Conservation (phyloP, 305 asterid genomes). For the Fraxinus platypoda region DNA sequence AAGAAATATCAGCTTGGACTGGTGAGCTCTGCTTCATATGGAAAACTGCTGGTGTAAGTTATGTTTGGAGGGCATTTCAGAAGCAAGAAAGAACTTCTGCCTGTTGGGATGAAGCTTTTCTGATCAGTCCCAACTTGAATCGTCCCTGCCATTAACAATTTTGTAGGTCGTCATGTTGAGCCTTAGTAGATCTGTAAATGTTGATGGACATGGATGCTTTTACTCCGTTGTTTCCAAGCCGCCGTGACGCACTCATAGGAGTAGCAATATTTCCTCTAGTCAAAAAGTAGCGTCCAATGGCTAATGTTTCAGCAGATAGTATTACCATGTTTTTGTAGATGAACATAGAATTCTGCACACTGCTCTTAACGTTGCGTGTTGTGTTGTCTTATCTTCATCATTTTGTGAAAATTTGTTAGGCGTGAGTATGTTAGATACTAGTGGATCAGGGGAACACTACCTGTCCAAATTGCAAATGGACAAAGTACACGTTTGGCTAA, state of each 20-base stretch:
- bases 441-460: neutral
- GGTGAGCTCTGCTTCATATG: constrained; percentile 43
- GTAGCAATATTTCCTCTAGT: neutral
- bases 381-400: neutral
- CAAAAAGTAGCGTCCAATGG: neutral
- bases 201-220: neutral
- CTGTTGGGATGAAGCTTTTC: neutral
- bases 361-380: neutral
- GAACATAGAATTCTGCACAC: neutral
- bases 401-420: neutral
- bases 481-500: neutral
- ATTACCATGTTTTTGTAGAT: neutral
- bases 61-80: neutral
- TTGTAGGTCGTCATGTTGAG: neutral
- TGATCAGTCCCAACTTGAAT: neutral
- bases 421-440: neutral
- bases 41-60: neutral
- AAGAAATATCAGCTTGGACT: constrained; percentile 67
- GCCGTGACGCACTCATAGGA: neutral
- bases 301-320: neutral
- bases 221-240: neutral
- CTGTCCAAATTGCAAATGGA: neutral
- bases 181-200: neutral
- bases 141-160: neutral
- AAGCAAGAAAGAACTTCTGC: neutral